A percentile compares a stretch with the other conserved stretches of the same genome.
Evolutionary conservation across 805 yeast genomes (phyloP).

Genomic region (Diddensiella santjacobensis): DNA sequence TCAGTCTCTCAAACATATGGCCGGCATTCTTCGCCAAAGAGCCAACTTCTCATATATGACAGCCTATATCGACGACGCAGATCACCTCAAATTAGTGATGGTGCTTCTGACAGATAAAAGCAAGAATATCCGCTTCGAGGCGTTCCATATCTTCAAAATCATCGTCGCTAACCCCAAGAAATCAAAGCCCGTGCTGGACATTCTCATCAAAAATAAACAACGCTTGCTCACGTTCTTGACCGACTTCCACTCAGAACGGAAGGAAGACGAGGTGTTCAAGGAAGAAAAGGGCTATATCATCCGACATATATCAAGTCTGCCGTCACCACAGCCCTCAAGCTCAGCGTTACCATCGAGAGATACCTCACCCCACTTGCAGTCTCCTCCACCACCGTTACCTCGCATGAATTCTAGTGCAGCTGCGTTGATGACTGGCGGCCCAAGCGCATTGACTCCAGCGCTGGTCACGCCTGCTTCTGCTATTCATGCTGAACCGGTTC

Average conservation of each 20-base stretch:
- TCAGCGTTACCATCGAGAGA: constrained; percentile 5
- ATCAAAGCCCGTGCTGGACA: constrained; percentile 72
- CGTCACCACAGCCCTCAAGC: constrained; percentile 15
- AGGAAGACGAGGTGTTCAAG: constrained; percentile 60
- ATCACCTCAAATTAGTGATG: constrained; percentile 84
- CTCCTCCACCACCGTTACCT: not conserved
- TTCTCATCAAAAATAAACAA: constrained; percentile 76
- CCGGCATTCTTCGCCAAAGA: constrained; percentile 66
- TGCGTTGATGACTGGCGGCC: not conserved
- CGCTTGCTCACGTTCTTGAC: constrained; percentile 68
- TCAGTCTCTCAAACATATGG: constrained; percentile 72
- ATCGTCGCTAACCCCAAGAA: constrained; percentile 96
- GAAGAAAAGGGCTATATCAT: constrained; percentile 82
- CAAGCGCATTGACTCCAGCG: constrained; percentile 16
- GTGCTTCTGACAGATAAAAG: constrained; percentile 80
- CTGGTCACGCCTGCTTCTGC: constrained; percentile 17
- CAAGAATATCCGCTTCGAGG: constrained; percentile 82
- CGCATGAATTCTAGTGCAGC: not conserved
- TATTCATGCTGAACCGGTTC: constrained; percentile 22
- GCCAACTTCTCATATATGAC: constrained; percentile 71
- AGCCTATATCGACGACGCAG: constrained; percentile 72
- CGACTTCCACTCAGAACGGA: constrained; percentile 55
- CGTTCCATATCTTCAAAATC: constrained; percentile 89
- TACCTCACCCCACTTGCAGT: constrained; percentile 1
- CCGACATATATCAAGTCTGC: constrained; percentile 54